Evolutionary conservation across 768 basidiomycete genomes (phyloP).

Genomic region (Pulveroboletus sp.): DNA sequence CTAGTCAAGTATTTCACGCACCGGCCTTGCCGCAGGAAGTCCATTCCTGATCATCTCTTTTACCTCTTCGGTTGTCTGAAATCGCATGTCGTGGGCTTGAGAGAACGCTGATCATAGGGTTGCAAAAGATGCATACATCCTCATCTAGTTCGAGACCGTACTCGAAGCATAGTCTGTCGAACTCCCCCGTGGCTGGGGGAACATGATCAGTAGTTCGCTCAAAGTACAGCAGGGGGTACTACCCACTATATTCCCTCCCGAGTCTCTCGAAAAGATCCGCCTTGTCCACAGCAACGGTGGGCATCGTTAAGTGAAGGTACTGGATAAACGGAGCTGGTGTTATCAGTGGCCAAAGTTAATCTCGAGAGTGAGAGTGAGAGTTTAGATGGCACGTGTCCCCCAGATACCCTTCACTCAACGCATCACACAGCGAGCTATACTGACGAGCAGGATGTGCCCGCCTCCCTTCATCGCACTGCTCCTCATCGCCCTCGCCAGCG

Average conservation of each 20-base stretch:
- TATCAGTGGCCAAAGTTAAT: background rate
- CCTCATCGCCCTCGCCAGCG: constrained; percentile 8
- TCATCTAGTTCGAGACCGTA: constrained; percentile 98
- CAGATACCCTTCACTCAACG: constrained; percentile 14
- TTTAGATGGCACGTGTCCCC: constrained; percentile 9
- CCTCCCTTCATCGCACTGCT: constrained; percentile 9
- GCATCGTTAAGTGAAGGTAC: constrained; percentile 48
- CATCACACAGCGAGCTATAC: constrained; percentile 4
- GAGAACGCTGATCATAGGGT: background rate
- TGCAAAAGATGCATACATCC: constrained; percentile 59
- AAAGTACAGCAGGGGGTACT: background rate
- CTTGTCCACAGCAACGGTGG: constrained; percentile 94
- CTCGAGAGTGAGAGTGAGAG: no score
- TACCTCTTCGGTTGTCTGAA: constrained; percentile 84
- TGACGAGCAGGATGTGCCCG: constrained; percentile 7
- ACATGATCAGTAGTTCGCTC: constrained; percentile 9
- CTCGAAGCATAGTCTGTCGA: constrained; percentile 93
- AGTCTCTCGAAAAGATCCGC: constrained; percentile 88
- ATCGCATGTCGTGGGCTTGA: constrained; percentile 1
- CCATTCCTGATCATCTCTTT: constrained; percentile 79
- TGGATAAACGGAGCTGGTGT: background rate
- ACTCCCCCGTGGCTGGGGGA: constrained; percentile 79
- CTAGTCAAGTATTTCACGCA: constrained; percentile 32
- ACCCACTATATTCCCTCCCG: constrained; percentile 74
- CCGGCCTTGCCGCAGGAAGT: constrained; percentile 79